Conservation (phyloP, 257 asterid species). For the Orobanche coerulescens region DNA sequence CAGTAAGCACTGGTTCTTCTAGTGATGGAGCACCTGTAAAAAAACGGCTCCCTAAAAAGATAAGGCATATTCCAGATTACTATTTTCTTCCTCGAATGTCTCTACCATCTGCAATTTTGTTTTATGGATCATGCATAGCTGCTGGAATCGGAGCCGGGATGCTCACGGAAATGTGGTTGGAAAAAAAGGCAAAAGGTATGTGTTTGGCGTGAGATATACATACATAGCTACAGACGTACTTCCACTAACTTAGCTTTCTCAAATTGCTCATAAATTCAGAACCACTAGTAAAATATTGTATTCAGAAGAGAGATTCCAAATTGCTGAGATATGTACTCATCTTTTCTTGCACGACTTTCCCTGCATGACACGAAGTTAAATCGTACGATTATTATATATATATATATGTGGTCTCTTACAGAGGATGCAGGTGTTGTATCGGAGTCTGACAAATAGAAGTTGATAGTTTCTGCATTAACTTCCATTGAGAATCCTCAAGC, state of each 20-base stretch:
- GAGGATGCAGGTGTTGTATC: not conserved
- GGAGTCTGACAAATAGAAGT: not conserved
- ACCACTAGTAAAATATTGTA: not conserved
- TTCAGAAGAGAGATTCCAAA: not conserved
- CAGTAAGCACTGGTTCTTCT: slow-evolving; percentile 31
- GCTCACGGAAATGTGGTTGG: slow-evolving; percentile 68
- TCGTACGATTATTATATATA: too few species aligned
- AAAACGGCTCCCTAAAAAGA: slow-evolving; percentile 52
- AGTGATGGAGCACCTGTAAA: slow-evolving; percentile 40
- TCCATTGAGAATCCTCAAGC: too few species aligned
- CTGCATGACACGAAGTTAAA: too few species aligned
- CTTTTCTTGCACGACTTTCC: too few species aligned
- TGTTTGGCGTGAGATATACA: slow-evolving; percentile 9
- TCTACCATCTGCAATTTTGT: slow-evolving; percentile 34
- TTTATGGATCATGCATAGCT: slow-evolving; percentile 59
- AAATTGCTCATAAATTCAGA: too few species aligned
- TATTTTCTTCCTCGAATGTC: slow-evolving; percentile 82
- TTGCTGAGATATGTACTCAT: not conserved
- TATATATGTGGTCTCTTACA: not conserved
- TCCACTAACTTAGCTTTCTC: not conserved
- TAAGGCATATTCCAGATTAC: slow-evolving; percentile 67
- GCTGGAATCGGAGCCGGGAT: slow-evolving; percentile 90
- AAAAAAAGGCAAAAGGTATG: slow-evolving; percentile 72
- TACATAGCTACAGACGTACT: not conserved
- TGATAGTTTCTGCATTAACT: not conserved